Conservation (phyloP, 805 yeast species). For the Spathaspora boniae region DNA sequence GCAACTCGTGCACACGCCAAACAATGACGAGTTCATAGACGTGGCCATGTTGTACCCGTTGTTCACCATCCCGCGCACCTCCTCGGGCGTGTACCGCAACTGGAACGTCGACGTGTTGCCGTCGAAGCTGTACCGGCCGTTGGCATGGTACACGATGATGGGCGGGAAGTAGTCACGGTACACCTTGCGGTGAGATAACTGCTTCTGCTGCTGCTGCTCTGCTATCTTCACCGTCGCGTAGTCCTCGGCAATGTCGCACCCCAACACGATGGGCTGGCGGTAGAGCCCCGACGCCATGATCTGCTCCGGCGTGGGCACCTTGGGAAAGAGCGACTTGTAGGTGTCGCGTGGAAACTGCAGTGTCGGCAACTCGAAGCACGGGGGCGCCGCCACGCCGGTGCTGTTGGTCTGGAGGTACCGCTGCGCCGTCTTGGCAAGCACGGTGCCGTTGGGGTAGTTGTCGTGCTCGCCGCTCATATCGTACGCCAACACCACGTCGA, state of each 20-base stretch:
- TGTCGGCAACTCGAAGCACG: conserved; percentile 10
- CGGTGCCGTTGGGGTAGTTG: conserved; percentile 61
- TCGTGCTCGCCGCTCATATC: conserved; percentile 49
- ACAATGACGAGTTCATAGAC: conserved; percentile 38
- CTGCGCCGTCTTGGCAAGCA: conserved; percentile 36
- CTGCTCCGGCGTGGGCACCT: conserved; percentile 28
- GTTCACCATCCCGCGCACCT: conserved; percentile 41
- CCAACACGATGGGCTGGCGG: conserved; percentile 36
- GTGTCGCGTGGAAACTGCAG: not conserved
- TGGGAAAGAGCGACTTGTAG: conserved; percentile 28
- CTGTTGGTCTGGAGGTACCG: conserved; percentile 22
- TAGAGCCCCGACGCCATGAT: conserved; percentile 18
- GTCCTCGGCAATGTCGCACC: conserved; percentile 36
- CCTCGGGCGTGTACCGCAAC: conserved; percentile 44
- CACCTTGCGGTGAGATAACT: not conserved
- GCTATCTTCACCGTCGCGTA: conserved; percentile 11
- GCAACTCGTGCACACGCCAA: conserved; percentile 53
- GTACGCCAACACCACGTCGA: conserved; percentile 39
- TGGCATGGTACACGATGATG: conserved; percentile 50
- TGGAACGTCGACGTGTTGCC: conserved; percentile 62
- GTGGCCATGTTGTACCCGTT: conserved; percentile 56
- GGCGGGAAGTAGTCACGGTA: conserved; percentile 44
- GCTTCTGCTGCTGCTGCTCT: not conserved
- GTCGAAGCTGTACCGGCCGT: conserved; percentile 35
- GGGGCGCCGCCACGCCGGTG: conserved; percentile 11